These are phyloP conservation scores for Coemansia sp. DNA, from an alignment of 192 early-diverging fungal genomes.

Conservation along the genomic window DNA sequence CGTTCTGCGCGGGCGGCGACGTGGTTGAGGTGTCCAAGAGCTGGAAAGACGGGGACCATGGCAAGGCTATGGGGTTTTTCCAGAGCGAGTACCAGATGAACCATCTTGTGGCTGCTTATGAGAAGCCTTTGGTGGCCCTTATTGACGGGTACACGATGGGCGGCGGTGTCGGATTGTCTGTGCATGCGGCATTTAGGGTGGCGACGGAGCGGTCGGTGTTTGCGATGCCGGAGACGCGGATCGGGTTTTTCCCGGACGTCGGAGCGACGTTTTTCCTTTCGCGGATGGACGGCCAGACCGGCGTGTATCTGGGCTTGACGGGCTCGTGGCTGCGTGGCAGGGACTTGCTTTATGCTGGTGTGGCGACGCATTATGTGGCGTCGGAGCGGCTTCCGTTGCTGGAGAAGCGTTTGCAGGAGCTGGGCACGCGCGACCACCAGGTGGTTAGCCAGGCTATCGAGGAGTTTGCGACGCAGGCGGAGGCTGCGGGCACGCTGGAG, in stretches of 20 bases:
- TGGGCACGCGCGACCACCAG: conserved; percentile 74
- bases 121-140: conserved; percentile 87
- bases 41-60: conserved; percentile 34
- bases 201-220: conserved; percentile 95
- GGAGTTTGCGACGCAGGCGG: conserved; percentile 79
- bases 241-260: conserved; percentile 97
- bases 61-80: conserved; percentile 76
- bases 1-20: conserved; percentile 93
- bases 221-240: conserved; percentile 97
- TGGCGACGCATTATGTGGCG: conserved; percentile 96
- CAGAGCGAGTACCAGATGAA: conserved; percentile 90
- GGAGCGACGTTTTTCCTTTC: conserved; percentile 95
- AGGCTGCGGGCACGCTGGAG: conserved; percentile 17
- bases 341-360: conserved; percentile 89
- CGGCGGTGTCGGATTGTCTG: conserved; percentile 93
- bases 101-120: conserved; percentile 85
- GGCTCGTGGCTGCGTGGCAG: conserved; percentile 75
- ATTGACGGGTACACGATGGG: conserved; percentile 95
- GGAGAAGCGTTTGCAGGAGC: conserved; percentile 76
- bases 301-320: conserved; percentile 90
- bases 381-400: conserved; percentile 78
- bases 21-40: conserved; percentile 62
- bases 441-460: conserved; percentile 87
- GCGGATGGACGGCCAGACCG: conserved; percentile 91
- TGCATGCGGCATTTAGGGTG: conserved; percentile 94